A percentile compares a stretch with the other conserved stretches of the same genome.
Conservation (phyloP, 495 filamentous ascomycete species). For the Trichoderma parareesei region DNA sequence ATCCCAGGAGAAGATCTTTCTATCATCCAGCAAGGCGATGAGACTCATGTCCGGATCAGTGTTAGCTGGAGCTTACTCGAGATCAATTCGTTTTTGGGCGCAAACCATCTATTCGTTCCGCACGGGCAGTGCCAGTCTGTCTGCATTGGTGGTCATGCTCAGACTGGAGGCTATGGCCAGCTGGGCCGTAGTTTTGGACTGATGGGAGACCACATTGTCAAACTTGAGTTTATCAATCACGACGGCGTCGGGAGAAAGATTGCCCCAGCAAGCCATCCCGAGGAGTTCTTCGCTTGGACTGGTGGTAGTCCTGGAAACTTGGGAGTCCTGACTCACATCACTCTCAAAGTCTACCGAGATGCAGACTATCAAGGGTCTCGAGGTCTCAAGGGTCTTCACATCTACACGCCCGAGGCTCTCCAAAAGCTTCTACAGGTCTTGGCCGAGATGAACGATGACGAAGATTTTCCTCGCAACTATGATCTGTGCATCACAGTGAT, state of each 20-base stretch:
- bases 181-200: constrained; percentile 34
- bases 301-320: constrained; percentile 39
- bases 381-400: constrained; percentile 27
- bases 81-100: constrained; percentile 15
- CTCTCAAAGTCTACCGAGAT: constrained; percentile 31
- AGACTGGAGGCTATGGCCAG: constrained; percentile 35
- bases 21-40: neutral
- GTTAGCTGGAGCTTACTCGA: neutral
- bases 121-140: constrained; percentile 36
- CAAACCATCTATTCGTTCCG: constrained; percentile 32
- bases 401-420: constrained; percentile 24
- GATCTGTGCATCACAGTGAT: constrained; percentile 28
- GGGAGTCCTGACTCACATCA: constrained; percentile 35
- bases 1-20: constrained; percentile 17
- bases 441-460: constrained; percentile 32
- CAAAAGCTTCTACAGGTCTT: constrained; percentile 27
- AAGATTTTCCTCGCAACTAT: constrained; percentile 32
- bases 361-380: constrained; percentile 27
- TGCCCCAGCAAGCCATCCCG: constrained; percentile 26
- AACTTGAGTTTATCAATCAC: constrained; percentile 32
- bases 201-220: constrained; percentile 32
- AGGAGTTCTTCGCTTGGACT: constrained; percentile 34
- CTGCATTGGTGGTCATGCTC: constrained; percentile 34
- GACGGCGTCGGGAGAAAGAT: constrained; percentile 29
- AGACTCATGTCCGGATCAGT: neutral